Base-by-base conservation (phyloP, 1,284 basidiomycete species). In the Ustilago crameri region DNA sequence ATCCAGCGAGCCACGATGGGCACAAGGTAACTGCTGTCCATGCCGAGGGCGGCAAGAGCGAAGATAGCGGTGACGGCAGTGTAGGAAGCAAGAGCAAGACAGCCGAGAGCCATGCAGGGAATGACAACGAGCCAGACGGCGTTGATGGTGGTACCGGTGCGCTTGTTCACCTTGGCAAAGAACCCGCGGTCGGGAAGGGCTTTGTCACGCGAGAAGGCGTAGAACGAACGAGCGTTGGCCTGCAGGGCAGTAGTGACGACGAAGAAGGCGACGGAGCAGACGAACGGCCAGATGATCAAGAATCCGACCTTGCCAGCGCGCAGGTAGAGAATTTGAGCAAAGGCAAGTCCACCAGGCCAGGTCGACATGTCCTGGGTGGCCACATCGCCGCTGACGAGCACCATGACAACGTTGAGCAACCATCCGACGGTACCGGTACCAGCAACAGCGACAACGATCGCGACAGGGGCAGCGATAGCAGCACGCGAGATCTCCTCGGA, bases 401-500 rank as follows among this genome's bases (percentile, higher is more conserved):
- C 86, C 35, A 94, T 84, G 9, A 90, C 89, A 75, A 84, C 84
- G 76, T 83, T 83, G 73, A 82, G 81, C 42, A 84, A 47, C 79
- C 80, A 80, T 42, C 77, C 79, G 48, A 79, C 42, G 22, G 78
- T 51, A 41, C 80, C 75, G 17, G 78, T 81, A 41, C 74, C 77
- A 10, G 51, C 85, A 30, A 95, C 93, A 54, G 93, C 93, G 50
- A 93, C 90, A 81, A 94, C 89, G 79, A 94, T 93, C 10, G 92
- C 92, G 42, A 89, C 84, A 12, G 84, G 85, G 2, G 84, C 92
- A 55, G 93, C 91, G 75, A 93, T 91, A 3, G 93, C 91, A 9
- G 94, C 93, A 49, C 91, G 88, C 78, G 89, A 89, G 34, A 96
- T 91, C 85, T 96, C 94, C 81, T 96, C 93, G 5, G 91, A 91